Percentiles rank a stretch among this genome's conserved stretches.
phyloP scores from a whole-genome alignment of 1,139 yeast genomes.

The Yamadazyma triangularis region DNA sequence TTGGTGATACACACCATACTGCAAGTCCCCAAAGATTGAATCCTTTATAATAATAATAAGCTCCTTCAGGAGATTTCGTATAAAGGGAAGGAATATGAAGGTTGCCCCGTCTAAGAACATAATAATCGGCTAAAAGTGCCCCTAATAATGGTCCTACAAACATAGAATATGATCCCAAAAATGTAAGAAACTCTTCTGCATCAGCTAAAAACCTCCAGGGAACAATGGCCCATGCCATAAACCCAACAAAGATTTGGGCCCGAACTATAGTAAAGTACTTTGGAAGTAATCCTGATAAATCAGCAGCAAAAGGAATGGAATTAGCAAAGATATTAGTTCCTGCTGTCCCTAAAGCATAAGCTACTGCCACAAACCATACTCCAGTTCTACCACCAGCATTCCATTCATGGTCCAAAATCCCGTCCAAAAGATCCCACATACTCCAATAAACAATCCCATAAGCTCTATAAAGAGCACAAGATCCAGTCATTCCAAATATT shows the following conservation, averaged over 20 bases:
- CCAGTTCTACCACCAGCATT: slow-evolving; percentile 13
- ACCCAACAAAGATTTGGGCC: slow-evolving; percentile 12
- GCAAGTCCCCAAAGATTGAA: slow-evolving; percentile 12
- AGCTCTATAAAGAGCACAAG: slow-evolving; percentile 10
- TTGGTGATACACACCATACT: slow-evolving; percentile 12
- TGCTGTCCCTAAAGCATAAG: slow-evolving; percentile 13
- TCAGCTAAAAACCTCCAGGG: slow-evolving; percentile 14
- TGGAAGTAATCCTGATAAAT: slow-evolving; percentile 13
- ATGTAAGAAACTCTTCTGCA: slow-evolving; percentile 10
- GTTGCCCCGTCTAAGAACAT: slow-evolving; percentile 11
- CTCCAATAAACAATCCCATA: slow-evolving; percentile 13
- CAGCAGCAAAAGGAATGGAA: slow-evolving; percentile 14
- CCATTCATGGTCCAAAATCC: slow-evolving; percentile 13
- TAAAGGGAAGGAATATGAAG: slow-evolving; percentile 13
- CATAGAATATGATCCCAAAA: slow-evolving; percentile 14
- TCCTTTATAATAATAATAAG: slow-evolving; percentile 12
- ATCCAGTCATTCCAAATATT: slow-evolving; percentile 11
- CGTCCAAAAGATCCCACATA: slow-evolving; percentile 13
- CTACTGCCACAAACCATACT: slow-evolving; percentile 9
- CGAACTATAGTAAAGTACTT: slow-evolving; percentile 13
- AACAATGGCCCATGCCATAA: slow-evolving; percentile 13
- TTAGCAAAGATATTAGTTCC: slow-evolving; percentile 15
- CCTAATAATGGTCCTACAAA: slow-evolving; percentile 14
- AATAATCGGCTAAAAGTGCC: slow-evolving; percentile 12
- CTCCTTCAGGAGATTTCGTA: slow-evolving; percentile 9